A percentile compares a stretch with the other conserved stretches of the same genome.
Evolutionary conservation across 2,329 filamentous ascomycete species (phyloP).

Genomic region (Daldinia sp.): DNA sequence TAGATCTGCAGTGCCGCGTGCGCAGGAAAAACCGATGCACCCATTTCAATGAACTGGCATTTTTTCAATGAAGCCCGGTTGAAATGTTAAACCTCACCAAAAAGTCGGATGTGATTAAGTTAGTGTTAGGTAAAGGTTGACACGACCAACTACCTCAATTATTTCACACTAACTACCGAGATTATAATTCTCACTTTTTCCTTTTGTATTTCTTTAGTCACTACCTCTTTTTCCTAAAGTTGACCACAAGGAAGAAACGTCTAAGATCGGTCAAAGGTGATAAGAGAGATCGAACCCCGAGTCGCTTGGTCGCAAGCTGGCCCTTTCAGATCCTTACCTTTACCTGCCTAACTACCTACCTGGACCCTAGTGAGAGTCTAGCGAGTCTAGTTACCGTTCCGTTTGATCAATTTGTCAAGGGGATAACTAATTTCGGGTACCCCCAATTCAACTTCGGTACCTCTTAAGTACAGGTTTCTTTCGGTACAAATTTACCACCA

Average conservation of each 20-base stretch:
- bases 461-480: no score
- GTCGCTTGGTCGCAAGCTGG: conserved; percentile 4
- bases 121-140: conserved; percentile 16
- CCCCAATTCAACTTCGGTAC: background rate
- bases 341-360: conserved; percentile 19
- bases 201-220: conserved; percentile 1
- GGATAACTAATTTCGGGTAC: conserved; percentile 33
- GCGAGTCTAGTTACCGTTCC: conserved; percentile 10
- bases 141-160: conserved; percentile 17
- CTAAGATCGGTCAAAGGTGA: background rate
- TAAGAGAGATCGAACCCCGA: background rate
- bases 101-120: conserved; percentile 4
- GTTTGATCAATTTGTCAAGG: conserved; percentile 39
- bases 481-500: background rate
- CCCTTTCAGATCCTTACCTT: no score
- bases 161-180: background rate
- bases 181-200: background rate
- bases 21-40: conserved; percentile 6
- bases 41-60: background rate
- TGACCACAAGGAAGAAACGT: background rate
- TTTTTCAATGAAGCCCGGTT: background rate
- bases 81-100: conserved; percentile 21
- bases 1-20: conserved; percentile 4
- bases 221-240: conserved; percentile 1
- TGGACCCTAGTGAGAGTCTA: conserved; percentile 5